phyloP scores from a whole-genome alignment of 1,284 basidiomycete genomes.

The Ustilago vetiveriae region DNA sequence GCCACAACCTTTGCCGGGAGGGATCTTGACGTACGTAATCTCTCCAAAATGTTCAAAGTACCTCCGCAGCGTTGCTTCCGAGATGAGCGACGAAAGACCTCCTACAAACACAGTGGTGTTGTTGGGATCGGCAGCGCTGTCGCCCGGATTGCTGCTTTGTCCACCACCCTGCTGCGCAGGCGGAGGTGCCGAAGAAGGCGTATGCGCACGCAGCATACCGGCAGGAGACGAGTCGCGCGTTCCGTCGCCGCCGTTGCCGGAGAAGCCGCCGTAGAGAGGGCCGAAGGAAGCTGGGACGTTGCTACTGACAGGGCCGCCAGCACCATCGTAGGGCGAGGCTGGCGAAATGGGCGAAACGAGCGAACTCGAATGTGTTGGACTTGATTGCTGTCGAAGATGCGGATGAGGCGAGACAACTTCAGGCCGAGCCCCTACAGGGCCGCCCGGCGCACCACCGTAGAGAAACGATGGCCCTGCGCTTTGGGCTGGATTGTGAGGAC shows the following conservation, averaged over 20 bases:
- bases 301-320: constrained; percentile 3
- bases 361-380: constrained; percentile 13
- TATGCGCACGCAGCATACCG: constrained; percentile 32
- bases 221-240: constrained; percentile 26
- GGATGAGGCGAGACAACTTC: constrained; percentile 42
- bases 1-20: constrained; percentile 91
- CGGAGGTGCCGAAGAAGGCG: constrained; percentile 32
- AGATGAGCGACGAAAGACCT: constrained; percentile 61
- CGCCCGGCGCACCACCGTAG: constrained; percentile 19
- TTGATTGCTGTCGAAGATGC: constrained; percentile 23
- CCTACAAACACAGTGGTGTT: constrained; percentile 67
- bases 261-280: constrained; percentile 28
- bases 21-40: constrained; percentile 79
- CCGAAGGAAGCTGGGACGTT: constrained; percentile 25
- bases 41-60: constrained; percentile 65
- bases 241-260: constrained; percentile 15
- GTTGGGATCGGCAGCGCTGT: constrained; percentile 61
- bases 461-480: constrained; percentile 29
- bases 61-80: constrained; percentile 60
- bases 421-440: constrained; percentile 10
- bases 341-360: constrained; percentile 31
- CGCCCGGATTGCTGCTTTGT: constrained; percentile 13
- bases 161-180: constrained; percentile 5
- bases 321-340: constrained; percentile 26
- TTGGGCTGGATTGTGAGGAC: constrained; percentile 40